Percentiles rank a stretch among this genome's conserved stretches.
phyloP scores from a whole-genome alignment of 768 basidiomycete genomes.

The Boletus tomentosulus region DNA sequence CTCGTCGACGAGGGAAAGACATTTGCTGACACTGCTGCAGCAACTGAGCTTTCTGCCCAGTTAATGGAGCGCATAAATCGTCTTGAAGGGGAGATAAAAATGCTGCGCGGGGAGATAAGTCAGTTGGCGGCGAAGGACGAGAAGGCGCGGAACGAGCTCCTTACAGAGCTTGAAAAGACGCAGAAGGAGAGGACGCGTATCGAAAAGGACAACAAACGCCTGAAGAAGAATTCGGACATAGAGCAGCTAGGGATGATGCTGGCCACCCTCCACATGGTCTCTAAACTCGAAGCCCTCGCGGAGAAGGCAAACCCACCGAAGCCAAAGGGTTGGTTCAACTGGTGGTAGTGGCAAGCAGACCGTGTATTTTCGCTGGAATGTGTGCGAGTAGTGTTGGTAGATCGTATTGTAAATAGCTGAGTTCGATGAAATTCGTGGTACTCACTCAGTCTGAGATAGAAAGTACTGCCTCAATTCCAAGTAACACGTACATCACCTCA shows the following conservation, averaged over 20 bases:
- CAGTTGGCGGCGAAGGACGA: background rate
- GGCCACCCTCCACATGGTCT: background rate
- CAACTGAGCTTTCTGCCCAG: background rate
- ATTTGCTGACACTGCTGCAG: background rate
- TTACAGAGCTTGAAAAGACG: background rate
- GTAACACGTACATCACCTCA: too few relatives aligned
- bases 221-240: background rate
- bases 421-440: too few relatives aligned
- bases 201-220: background rate
- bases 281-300: background rate
- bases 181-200: background rate
- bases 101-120: background rate
- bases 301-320: background rate
- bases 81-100: background rate
- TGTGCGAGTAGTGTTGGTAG: too few relatives aligned
- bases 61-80: background rate
- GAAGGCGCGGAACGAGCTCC: background rate
- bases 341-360: background rate
- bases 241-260: background rate
- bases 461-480: too few relatives aligned
- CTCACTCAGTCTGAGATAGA: too few relatives aligned
- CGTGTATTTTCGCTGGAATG: too few relatives aligned
- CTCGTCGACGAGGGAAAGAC: background rate
- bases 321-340: conserved; percentile 1
- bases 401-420: too few relatives aligned